Evolutionary conservation across 1,284 basidiomycete genomes (phyloP), one percentile per base, ranked within the genome.

Genomic region (Apiotrichum mycotoxinovorans): DNA sequence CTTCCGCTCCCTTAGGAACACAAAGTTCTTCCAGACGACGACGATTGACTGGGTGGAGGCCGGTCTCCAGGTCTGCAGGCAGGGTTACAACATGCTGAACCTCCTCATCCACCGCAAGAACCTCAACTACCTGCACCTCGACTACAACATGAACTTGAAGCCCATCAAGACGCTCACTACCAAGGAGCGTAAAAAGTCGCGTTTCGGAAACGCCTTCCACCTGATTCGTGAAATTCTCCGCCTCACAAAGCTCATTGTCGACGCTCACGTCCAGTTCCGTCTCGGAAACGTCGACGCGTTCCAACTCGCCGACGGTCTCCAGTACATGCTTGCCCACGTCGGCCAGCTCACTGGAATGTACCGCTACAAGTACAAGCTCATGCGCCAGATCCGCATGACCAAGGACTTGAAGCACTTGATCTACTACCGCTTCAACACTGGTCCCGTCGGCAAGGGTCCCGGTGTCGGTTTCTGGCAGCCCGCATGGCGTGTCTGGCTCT

Each of bases 381-480:
- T 99, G 96, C 85, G 91, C 72, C 96, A 99, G 85, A 94, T 99
- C 48, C 89, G 96, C 60, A 94, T 95, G 87, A 97, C 93, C 73
- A 99, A 98, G 84, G 96, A 98, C 76, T 78, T 98, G 72, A 99
- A 99, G 82, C 93, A 98, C 75, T 79, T 98, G 66, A 94, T 92
- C 76, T 77, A 76, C 62, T 72, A 68, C 49, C 63, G 76, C 35
- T 99, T 98, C 85, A 99, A 99, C 81, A 97, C 95, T 26, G 96
- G 96, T 54, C 95, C 95, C 52, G 95, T 99, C 51, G 96, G 96
- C 26, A 99, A 99, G 78, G 96, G 96, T 65, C 96, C 96, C 52
- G 96, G 96, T 74, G 93, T 92, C 68, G 96, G 96, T 60, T 98
- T 98, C 83, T 99, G 96, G 96, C 93, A 94, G 52, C 96, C 96